A percentile compares a stretch with the other conserved stretches of the same genome.
Evolutionary conservation across 345 rosid genomes (phyloP).

Genomic region (Conringia planisiliqua): DNA sequence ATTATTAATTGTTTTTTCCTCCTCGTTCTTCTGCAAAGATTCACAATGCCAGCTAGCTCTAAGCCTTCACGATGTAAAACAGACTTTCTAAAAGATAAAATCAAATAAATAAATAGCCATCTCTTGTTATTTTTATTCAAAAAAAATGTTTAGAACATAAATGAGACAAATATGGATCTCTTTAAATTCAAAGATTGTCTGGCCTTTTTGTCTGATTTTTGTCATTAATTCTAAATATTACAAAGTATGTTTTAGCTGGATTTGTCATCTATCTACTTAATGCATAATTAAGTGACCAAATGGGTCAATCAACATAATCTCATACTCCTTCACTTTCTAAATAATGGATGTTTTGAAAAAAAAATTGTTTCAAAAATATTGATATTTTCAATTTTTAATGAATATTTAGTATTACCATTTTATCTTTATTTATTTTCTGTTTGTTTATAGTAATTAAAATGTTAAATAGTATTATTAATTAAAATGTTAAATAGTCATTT

Average conservation of each 20-base stretch:
- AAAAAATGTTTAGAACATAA: neutral
- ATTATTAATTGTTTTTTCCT: neutral
- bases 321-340: no score
- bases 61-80: constrained; percentile 18
- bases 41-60: constrained; percentile 31
- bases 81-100: constrained; percentile 6
- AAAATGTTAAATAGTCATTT: no score
- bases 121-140: neutral
- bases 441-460: no score
- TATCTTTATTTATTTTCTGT: no score
- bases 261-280: constrained; percentile 6
- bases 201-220: constrained; percentile 31
- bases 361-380: no score
- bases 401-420: no score
- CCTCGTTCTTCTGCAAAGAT: constrained; percentile 26
- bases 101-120: neutral
- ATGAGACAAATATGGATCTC: constrained; percentile 25
- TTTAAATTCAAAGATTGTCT: constrained; percentile 17
- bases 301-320: neutral
- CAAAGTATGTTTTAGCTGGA: constrained; percentile 20
- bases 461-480: no score
- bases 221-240: neutral
- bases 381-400: no score
- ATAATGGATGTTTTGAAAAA: no score
- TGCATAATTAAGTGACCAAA: constrained; percentile 22